Evolutionary conservation across 768 basidiomycete genomes (phyloP).

Genomic region (Auricularia auricula-judae): DNA sequence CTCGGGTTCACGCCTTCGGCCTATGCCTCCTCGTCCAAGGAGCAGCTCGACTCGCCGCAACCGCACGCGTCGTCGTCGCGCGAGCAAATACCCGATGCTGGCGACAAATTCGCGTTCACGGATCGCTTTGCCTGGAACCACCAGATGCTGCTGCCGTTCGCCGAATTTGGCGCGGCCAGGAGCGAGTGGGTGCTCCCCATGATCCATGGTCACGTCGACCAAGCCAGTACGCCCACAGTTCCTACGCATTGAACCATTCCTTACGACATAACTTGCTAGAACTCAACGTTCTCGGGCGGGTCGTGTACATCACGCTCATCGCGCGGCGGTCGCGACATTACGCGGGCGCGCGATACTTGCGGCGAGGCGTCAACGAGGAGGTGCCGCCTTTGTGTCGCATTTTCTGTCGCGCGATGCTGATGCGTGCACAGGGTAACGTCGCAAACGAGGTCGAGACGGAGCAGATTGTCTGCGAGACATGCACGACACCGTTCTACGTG

Average conservation of each 20-base stretch:
- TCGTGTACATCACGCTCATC: slow-evolving; percentile 89
- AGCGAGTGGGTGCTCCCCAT: slow-evolving; percentile 84
- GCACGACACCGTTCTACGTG: slow-evolving; percentile 82
- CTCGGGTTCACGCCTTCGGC: no score
- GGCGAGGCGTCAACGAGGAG: slow-evolving; percentile 89
- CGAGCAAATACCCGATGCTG: slow-evolving; percentile 1
- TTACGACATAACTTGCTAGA: slow-evolving; percentile 38
- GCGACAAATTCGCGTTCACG: slow-evolving; percentile 46
- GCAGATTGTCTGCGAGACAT: slow-evolving; percentile 86
- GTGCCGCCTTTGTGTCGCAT: slow-evolving; percentile 26
- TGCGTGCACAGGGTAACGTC: slow-evolving; percentile 69
- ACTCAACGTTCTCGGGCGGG: slow-evolving; percentile 77
- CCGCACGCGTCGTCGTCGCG: not conserved
- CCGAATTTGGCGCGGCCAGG: slow-evolving; percentile 48
- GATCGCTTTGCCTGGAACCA: slow-evolving; percentile 94
- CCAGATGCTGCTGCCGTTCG: slow-evolving; percentile 52
- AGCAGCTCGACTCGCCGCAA: no score
- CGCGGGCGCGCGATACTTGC: slow-evolving; percentile 90
- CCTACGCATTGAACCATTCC: not conserved
- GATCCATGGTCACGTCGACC: slow-evolving; percentile 93
- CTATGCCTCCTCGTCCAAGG: no score
- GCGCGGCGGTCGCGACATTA: slow-evolving; percentile 90
- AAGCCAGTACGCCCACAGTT: slow-evolving; percentile 64
- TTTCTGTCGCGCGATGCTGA: not conserved
- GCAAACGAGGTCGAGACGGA: slow-evolving; percentile 99